phyloP scores from a whole-genome alignment of 2,329 filamentous ascomycete genomes.

The Ilyonectria mors-panacis region DNA sequence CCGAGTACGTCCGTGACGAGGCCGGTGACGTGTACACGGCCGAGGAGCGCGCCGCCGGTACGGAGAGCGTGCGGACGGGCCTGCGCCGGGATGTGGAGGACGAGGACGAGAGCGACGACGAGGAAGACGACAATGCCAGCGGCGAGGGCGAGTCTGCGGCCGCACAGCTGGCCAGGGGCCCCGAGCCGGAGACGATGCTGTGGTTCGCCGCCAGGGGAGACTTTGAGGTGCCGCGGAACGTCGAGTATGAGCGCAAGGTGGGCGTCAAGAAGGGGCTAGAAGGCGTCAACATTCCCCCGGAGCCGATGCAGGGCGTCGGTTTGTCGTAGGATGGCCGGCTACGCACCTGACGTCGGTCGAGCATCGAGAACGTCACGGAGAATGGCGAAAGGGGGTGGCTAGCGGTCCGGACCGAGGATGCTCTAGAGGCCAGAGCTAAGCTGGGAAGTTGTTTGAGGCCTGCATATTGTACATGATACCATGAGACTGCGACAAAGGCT shows the following conservation, averaged over 20 bases:
- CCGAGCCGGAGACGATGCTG: slow-evolving; percentile 63
- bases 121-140: slow-evolving; percentile 51
- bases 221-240: slow-evolving; percentile 60
- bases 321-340: background rate
- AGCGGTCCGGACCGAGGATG: background rate
- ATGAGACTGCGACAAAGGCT: background rate
- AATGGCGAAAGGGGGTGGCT: background rate
- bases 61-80: slow-evolving; percentile 81
- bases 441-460: background rate
- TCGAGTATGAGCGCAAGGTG: slow-evolving; percentile 59
- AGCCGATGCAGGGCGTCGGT: slow-evolving; percentile 33
- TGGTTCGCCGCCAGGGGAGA: slow-evolving; percentile 63
- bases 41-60: slow-evolving; percentile 76
- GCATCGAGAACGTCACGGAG: background rate
- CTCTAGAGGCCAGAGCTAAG: too few relatives aligned
- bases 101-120: slow-evolving; percentile 71
- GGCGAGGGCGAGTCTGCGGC: slow-evolving; percentile 32
- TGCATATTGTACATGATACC: slow-evolving; percentile 15
- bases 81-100: slow-evolving; percentile 70
- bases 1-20: slow-evolving; percentile 59
- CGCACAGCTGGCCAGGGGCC: slow-evolving; percentile 53
- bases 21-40: slow-evolving; percentile 77
- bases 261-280: slow-evolving; percentile 52
- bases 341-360: background rate
- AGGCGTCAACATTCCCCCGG: slow-evolving; percentile 53